Evolutionary conservation across 345 rosid species (phyloP), one percentile per base, ranked within the genome.

Genomic region (Acer saccharum): DNA sequence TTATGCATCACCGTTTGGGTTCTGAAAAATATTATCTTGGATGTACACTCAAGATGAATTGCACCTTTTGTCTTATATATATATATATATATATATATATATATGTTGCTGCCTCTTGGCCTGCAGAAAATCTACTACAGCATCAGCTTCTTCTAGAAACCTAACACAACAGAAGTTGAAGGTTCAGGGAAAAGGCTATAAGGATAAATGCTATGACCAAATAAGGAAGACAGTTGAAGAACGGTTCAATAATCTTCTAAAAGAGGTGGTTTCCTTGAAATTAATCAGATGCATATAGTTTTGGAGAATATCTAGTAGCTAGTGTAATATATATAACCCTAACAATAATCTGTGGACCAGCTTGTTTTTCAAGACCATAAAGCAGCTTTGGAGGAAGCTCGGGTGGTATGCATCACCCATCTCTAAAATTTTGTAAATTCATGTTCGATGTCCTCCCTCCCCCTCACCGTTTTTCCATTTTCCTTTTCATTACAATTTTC

Each of bases 371-470:
- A 94, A 84, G 98, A 97, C 83, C 90, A 89, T 61, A 97, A 93
- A 89, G 92, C 98, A 78, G 99, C 99, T 84, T 81, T 97, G 79
- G 98, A 91, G 86, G 99, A 97, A 90, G 98, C 98, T 79, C 90
- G 84, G 83, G 83, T 9, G 91, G 99, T 97, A 92, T 62, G 88
- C 69, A 63, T 10, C 64, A 25, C 69, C 77, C 39, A 65, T 77
- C 63, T 61, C 7, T 75, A 62, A n/a, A 60, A 60, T 73, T 75
- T 29, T 68, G 27, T 50, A 72, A 54, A 60, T 43, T 64, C 64
- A 25, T 74, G 58, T 39, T 11, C 64, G 2, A 18, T 60, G 21
- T 60, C 21, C 6, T n/a, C n/a, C 20, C 21, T n/a, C 27, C 64
- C 27, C 64, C 27, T 0, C 27, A 13, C 27, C 21, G 2, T 7